Evolutionary conservation across 1,284 basidiomycete genomes (phyloP).

Genomic region (Hortiboletus rubellus): DNA sequence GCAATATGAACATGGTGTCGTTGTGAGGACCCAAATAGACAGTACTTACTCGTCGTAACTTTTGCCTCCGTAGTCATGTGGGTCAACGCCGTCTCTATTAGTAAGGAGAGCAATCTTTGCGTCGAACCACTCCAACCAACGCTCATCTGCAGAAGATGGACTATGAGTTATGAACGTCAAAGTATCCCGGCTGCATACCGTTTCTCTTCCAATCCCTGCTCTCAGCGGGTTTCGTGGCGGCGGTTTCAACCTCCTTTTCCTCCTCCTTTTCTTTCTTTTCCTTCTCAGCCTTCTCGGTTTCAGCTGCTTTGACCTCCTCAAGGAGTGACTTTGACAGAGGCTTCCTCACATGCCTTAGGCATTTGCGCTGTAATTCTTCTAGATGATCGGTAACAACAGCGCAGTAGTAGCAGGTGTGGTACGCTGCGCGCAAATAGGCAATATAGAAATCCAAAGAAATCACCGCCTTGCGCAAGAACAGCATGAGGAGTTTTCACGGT

Average conservation of each 20-base stretch:
- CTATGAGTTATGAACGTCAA: constrained; percentile 19
- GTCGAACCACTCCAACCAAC: constrained; percentile 86
- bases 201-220: constrained; percentile 67
- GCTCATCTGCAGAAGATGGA: constrained; percentile 59
- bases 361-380: constrained; percentile 93
- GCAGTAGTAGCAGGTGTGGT: constrained; percentile 95
- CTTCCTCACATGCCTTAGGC: constrained; percentile 86
- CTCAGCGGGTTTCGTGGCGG: constrained; percentile 34
- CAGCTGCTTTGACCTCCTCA: constrained; percentile 55
- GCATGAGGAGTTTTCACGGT: constrained; percentile 21
- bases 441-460: constrained; percentile 83
- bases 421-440: constrained; percentile 80
- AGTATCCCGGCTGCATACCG: constrained; percentile 43
- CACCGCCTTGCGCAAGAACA: constrained; percentile 49
- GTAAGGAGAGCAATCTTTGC: constrained; percentile 78
- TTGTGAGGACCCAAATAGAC: constrained; percentile 11
- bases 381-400: constrained; percentile 86
- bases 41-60: constrained; percentile 79
- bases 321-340: constrained; percentile 57
- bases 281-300: constrained; percentile 44
- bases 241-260: constrained; percentile 32
- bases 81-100: constrained; percentile 75
- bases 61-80: constrained; percentile 85
- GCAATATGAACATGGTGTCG: constrained; percentile 11
- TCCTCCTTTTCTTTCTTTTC: constrained; percentile 39